Conservation (phyloP, 768 basidiomycete species). For the Hortiboletus flavorubellus region DNA sequence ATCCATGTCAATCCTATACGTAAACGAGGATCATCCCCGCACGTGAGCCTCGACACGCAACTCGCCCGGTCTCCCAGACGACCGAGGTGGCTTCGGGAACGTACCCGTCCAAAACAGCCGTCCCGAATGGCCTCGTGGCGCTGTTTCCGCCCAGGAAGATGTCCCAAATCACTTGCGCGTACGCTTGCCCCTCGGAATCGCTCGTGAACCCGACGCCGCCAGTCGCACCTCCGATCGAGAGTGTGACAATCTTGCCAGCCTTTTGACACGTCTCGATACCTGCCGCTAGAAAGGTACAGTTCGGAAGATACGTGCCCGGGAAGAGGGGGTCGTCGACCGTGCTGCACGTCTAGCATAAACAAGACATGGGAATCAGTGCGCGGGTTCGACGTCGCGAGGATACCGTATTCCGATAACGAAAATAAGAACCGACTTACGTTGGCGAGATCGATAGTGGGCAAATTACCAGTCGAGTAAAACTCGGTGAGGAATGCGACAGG, state of each 20-base stretch:
- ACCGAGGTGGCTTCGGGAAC: background rate
- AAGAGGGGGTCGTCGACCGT: slow-evolving; percentile 53
- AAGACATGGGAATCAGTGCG: slow-evolving; percentile 1
- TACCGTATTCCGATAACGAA: background rate
- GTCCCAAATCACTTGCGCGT: slow-evolving; percentile 66
- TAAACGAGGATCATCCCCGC: background rate
- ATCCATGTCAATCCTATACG: slow-evolving; percentile 40
- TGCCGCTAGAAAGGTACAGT: slow-evolving; percentile 57
- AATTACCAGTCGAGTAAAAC: slow-evolving; percentile 55
- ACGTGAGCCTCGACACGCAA: background rate
- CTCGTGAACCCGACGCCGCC: slow-evolving; percentile 60
- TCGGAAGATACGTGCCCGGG: slow-evolving; percentile 56
- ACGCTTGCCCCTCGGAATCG: slow-evolving; percentile 52
- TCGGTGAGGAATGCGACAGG: slow-evolving; percentile 61
- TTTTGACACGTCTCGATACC: slow-evolving; percentile 65
- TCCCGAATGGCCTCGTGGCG: slow-evolving; percentile 65
- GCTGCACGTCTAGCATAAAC: slow-evolving; percentile 54
- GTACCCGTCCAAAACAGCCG: slow-evolving; percentile 70
- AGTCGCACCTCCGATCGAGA: slow-evolving; percentile 59
- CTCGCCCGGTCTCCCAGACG: slow-evolving; percentile 1
- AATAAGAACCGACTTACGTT: slow-evolving; percentile 39
- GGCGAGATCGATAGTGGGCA: slow-evolving; percentile 58
- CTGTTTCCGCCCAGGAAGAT: slow-evolving; percentile 65
- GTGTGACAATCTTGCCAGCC: slow-evolving; percentile 57
- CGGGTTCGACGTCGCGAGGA: background rate